phyloP scores from a whole-genome alignment of 495 filamentous ascomycete genomes.

The Bombardia bombarda region DNA sequence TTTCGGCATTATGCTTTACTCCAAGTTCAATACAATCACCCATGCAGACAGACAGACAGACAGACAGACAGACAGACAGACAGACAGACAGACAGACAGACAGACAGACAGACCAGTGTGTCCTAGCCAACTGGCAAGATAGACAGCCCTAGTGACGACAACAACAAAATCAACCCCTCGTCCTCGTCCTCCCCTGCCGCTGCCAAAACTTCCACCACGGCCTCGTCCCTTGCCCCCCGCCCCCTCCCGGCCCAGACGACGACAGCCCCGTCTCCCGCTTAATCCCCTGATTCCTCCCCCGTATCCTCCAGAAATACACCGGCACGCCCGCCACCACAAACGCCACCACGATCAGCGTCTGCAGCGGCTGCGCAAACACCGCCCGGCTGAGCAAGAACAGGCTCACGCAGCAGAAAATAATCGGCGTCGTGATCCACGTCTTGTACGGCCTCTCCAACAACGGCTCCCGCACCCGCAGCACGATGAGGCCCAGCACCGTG shows the following conservation, averaged over 20 bases:
- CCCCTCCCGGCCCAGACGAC: neutral
- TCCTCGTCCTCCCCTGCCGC: neutral
- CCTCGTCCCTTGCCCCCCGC: constrained; percentile 7
- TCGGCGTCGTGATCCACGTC: constrained; percentile 94
- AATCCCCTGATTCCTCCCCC: constrained; percentile 38
- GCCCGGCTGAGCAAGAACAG: constrained; percentile 83
- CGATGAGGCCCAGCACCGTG: constrained; percentile 86
- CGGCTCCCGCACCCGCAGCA: constrained; percentile 83
- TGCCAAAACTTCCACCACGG: constrained; percentile 40
- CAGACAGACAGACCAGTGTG: too few relatives aligned
- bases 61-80: too few relatives aligned
- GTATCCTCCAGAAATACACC: constrained; percentile 81
- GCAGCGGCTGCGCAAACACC: constrained; percentile 80
- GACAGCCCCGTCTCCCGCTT: constrained; percentile 33
- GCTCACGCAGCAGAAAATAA: constrained; percentile 97
- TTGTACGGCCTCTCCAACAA: constrained; percentile 80
- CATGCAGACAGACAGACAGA: too few relatives aligned
- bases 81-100: too few relatives aligned
- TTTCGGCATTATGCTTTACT: too few relatives aligned
- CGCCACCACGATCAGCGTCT: constrained; percentile 75
- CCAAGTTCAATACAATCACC: too few relatives aligned
- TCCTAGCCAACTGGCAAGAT: too few relatives aligned
- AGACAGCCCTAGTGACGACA: too few relatives aligned
- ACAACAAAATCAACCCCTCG: too few relatives aligned
- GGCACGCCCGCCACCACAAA: constrained; percentile 81